phyloP scores from a whole-genome alignment of 352 stramenopile species.

The Globisporangium perplexum region DNA sequence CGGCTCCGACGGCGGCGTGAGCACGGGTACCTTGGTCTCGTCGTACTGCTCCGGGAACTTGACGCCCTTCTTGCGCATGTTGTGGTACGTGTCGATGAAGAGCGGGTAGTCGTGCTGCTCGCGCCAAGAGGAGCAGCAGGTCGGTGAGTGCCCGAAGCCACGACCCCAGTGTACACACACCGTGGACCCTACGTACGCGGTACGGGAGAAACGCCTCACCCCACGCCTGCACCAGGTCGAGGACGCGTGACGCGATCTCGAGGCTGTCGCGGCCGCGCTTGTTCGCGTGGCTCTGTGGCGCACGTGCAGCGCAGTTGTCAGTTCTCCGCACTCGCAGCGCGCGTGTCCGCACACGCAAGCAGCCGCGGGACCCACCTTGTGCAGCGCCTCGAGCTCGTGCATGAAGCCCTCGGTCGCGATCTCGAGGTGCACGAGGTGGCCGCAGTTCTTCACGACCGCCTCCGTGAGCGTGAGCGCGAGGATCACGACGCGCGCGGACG shows the following conservation, averaged over 20 bases:
- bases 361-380: conserved; percentile 42
- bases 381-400: conserved; percentile 62
- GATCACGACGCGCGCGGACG: conserved; percentile 57
- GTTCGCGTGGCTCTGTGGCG: conserved; percentile 49
- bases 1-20: conserved; percentile 28
- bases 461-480: conserved; percentile 62
- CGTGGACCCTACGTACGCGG: conserved; percentile 14
- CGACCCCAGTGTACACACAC: no score
- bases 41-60: conserved; percentile 77
- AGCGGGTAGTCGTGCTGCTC: conserved; percentile 58
- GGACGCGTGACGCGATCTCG: conserved; percentile 58
- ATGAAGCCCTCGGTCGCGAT: conserved; percentile 69
- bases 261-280: conserved; percentile 68
- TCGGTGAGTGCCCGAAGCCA: no score
- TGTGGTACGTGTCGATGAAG: conserved; percentile 82
- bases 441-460: conserved; percentile 76
- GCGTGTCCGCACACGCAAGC: no score
- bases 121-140: no score
- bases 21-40: conserved; percentile 51
- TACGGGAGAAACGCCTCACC: conserved; percentile 76
- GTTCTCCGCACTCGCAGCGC: no score
- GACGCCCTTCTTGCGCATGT: conserved; percentile 74
- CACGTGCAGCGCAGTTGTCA: not conserved
- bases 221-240: conserved; percentile 78
- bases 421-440: conserved; percentile 57